A percentile compares a stretch with the other conserved stretches of the same genome.
These are phyloP conservation scores for Aegilops longissima DNA, from an alignment of 176 grass and related monocot genomes.

Conservation along the genomic window DNA sequence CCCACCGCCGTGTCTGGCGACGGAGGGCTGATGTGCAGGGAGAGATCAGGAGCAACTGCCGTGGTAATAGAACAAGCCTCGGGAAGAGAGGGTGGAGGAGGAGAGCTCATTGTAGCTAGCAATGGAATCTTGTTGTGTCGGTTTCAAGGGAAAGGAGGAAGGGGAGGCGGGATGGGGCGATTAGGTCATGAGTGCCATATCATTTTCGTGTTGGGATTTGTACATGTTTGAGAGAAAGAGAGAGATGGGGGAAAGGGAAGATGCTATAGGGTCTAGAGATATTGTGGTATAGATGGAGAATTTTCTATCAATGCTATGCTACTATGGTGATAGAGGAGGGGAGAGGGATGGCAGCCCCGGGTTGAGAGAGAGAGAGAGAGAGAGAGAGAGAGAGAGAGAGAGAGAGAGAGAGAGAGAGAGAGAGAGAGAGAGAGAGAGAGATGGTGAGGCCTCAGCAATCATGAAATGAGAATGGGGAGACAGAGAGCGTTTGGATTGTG, in stretches of 20 bases:
- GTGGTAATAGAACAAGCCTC: slow-evolving; percentile 11
- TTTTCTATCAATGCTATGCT: not conserved
- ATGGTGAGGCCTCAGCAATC: not conserved
- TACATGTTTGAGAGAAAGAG: slow-evolving; percentile 12
- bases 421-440: no score
- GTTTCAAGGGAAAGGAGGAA: slow-evolving; percentile 16
- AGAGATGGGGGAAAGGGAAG: not conserved
- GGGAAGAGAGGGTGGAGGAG: not conserved
- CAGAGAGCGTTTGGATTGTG: slow-evolving; percentile 25
- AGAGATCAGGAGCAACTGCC: slow-evolving; percentile 65
- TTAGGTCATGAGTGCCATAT: slow-evolving; percentile 83
- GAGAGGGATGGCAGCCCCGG: slow-evolving; percentile 20
- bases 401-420: not conserved
- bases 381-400: not conserved
- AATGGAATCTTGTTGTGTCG: slow-evolving; percentile 1
- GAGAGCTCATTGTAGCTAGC: slow-evolving; percentile 28
- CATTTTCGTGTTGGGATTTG: slow-evolving; percentile 49
- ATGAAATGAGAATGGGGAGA: slow-evolving; percentile 31
- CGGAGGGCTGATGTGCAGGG: slow-evolving; percentile 78
- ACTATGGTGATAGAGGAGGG: slow-evolving; percentile 9
- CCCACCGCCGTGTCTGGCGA: not conserved
- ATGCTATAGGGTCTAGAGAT: slow-evolving; percentile 33
- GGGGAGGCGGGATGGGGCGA: slow-evolving; percentile 30
- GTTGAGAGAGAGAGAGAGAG: slow-evolving; percentile 18
- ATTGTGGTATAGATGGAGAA: slow-evolving; percentile 2